Percentiles rank a stretch among this genome's conserved stretches.
Evolutionary conservation across 768 basidiomycete species (phyloP).

Genomic region (Amanita rimosa): DNA sequence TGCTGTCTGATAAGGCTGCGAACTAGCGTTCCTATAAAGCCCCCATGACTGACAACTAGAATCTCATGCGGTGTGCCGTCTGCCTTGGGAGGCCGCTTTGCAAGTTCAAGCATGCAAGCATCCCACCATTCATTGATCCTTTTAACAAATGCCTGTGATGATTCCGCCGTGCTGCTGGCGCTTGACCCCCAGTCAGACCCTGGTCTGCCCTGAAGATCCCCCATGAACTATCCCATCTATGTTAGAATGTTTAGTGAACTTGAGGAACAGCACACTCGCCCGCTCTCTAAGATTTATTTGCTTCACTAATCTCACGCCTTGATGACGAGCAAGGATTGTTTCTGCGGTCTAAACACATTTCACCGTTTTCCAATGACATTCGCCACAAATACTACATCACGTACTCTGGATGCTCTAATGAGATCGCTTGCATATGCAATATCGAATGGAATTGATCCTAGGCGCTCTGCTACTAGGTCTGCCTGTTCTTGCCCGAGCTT

Average conservation of each 20-base stretch:
- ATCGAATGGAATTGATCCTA: slow-evolving; percentile 45
- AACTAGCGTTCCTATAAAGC: slow-evolving; percentile 45
- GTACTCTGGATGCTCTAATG: slow-evolving; percentile 52
- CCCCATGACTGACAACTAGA: slow-evolving; percentile 60
- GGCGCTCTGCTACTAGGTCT: slow-evolving; percentile 35
- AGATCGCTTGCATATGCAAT: slow-evolving; percentile 66
- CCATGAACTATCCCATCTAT: slow-evolving; percentile 37
- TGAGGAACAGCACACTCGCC: slow-evolving; percentile 24
- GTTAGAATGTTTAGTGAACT: neutral
- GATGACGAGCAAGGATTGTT: slow-evolving; percentile 45
- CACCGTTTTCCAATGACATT: slow-evolving; percentile 1
- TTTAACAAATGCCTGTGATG: slow-evolving; percentile 24
- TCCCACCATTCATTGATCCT: slow-evolving; percentile 61
- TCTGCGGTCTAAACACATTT: slow-evolving; percentile 54
- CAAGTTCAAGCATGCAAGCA: slow-evolving; percentile 22
- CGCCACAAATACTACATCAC: slow-evolving; percentile 10
- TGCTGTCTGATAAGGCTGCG: slow-evolving; percentile 31
- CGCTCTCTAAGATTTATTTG: slow-evolving; percentile 50
- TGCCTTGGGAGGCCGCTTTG: slow-evolving; percentile 12
- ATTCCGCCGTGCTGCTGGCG: slow-evolving; percentile 25
- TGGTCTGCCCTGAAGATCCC: slow-evolving; percentile 43
- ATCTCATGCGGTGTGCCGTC: slow-evolving; percentile 25
- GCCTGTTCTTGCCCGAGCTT: slow-evolving; percentile 51
- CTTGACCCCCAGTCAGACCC: slow-evolving; percentile 10
- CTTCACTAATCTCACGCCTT: slow-evolving; percentile 28